Conservation (phyloP, 2,329 filamentous ascomycete genomes). For the Talaromyces sp. region DNA sequence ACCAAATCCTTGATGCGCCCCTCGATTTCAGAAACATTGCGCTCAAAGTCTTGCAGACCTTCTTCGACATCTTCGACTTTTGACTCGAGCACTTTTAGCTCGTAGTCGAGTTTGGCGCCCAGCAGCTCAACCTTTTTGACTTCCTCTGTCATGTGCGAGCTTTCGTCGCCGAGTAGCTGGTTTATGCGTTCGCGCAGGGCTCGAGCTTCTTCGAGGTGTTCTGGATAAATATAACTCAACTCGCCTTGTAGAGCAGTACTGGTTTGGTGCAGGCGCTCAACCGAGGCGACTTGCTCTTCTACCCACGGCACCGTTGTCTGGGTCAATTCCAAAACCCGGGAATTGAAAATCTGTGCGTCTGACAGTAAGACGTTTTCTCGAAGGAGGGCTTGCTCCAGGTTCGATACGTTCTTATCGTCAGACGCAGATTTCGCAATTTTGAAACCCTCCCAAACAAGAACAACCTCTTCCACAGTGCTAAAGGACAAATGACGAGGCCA, state of each 20-base stretch:
- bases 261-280: slow-evolving; percentile 56
- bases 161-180: slow-evolving; percentile 64
- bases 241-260: slow-evolving; percentile 60
- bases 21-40: slow-evolving; percentile 68
- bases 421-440: slow-evolving; percentile 17
- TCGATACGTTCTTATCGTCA: slow-evolving; percentile 28
- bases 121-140: slow-evolving; percentile 75
- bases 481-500: slow-evolving; percentile 42
- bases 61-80: slow-evolving; percentile 85
- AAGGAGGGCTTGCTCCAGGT: slow-evolving; percentile 35
- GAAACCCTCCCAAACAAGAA: slow-evolving; percentile 31
- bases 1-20: slow-evolving; percentile 58
- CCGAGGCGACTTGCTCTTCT: slow-evolving; percentile 34
- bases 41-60: slow-evolving; percentile 71
- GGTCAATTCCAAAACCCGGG: slow-evolving; percentile 32
- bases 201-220: slow-evolving; percentile 65
- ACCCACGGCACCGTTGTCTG: slow-evolving; percentile 37
- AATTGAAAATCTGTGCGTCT: slow-evolving; percentile 29
- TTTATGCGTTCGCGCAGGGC: slow-evolving; percentile 61
- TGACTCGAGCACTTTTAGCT: slow-evolving; percentile 71
- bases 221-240: slow-evolving; percentile 61
- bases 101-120: slow-evolving; percentile 84
- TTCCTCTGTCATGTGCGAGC: slow-evolving; percentile 61
- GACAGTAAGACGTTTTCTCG: slow-evolving; percentile 34
- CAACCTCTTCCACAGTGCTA: slow-evolving; percentile 41